Evolutionary conservation across 345 rosid species (phyloP).

Genomic region (Citrus mangshanensis): DNA sequence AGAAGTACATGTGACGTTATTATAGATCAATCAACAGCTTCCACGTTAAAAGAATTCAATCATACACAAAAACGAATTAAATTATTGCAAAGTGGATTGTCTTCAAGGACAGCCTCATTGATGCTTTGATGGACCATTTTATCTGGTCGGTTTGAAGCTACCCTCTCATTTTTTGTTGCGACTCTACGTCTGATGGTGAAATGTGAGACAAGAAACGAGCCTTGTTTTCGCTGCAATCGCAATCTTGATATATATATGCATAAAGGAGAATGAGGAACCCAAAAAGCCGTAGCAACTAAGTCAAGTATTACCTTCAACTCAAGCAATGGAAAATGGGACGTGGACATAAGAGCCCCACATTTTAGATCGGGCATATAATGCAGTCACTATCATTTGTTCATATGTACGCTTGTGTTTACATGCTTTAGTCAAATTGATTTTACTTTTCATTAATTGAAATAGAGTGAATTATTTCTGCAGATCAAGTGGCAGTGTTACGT

Average conservation of each 20-base stretch:
- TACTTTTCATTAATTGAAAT: neutral
- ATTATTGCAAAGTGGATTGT: constrained; percentile 4
- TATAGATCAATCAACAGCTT: neutral
- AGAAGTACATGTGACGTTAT: neutral
- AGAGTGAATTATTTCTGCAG: too few species aligned
- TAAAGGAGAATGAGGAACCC: neutral
- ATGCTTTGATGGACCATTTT: neutral
- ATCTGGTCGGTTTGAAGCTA: neutral
- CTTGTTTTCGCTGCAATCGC: neutral
- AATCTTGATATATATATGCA: neutral
- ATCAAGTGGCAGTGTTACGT: too few species aligned
- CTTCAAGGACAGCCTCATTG: neutral
- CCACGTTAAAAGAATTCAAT: neutral
- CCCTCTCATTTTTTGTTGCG: neutral
- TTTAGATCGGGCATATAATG: neutral
- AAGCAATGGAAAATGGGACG: neutral
- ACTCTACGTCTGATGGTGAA: neutral
- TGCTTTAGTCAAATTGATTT: neutral
- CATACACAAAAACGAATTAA: neutral
- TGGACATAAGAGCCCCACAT: neutral
- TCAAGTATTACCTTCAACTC: neutral
- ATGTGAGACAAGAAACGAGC: neutral
- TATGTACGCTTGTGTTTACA: neutral
- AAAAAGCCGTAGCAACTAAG: neutral
- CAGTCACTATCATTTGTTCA: neutral